Percentiles rank a stretch among this genome's conserved stretches.
These are phyloP conservation scores for Gentiana macrophylla DNA, from an alignment of 257 asterid genomes.

Conservation along the genomic window DNA sequence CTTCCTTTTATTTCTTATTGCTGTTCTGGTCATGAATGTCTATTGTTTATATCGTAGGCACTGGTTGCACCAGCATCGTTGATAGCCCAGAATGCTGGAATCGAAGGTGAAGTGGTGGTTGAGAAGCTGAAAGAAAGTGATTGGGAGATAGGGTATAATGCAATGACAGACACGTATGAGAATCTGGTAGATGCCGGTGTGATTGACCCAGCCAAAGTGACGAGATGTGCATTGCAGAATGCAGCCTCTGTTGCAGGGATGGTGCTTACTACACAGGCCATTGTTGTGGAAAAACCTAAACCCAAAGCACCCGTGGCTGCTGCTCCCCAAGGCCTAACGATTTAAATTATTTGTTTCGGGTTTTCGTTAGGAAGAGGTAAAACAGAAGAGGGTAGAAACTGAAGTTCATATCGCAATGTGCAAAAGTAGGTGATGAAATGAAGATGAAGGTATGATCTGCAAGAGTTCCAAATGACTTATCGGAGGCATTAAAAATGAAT, in stretches of 20 bases:
- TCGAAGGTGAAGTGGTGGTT: slow-evolving; percentile 95
- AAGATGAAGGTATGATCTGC: no score
- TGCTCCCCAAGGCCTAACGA: slow-evolving; percentile 30
- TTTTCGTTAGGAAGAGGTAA: no score
- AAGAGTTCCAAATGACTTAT: no score
- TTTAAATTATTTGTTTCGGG: not conserved
- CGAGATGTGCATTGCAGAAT: slow-evolving; percentile 72
- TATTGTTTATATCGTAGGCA: slow-evolving; percentile 35
- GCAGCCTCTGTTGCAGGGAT: slow-evolving; percentile 95
- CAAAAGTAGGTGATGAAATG: no score
- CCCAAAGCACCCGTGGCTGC: slow-evolving; percentile 42
- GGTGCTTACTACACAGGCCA: slow-evolving; percentile 98
- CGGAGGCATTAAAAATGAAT: no score
- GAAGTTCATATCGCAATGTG: no score
- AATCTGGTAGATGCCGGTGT: slow-evolving; percentile 77
- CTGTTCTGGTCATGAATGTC: no score
- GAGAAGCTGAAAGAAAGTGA: slow-evolving; percentile 67
- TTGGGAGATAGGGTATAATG: slow-evolving; percentile 91
- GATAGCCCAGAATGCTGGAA: slow-evolving; percentile 89
- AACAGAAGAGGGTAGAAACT: no score
- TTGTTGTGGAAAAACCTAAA: slow-evolving; percentile 80
- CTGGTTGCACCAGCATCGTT: slow-evolving; percentile 67
- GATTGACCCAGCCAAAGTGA: slow-evolving; percentile 95
- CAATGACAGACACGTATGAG: slow-evolving; percentile 73
- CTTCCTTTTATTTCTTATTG: no score